These are phyloP conservation scores for Pythium apleroticum DNA, from an alignment of 352 stramenopile genomes.

Conservation along the genomic window DNA sequence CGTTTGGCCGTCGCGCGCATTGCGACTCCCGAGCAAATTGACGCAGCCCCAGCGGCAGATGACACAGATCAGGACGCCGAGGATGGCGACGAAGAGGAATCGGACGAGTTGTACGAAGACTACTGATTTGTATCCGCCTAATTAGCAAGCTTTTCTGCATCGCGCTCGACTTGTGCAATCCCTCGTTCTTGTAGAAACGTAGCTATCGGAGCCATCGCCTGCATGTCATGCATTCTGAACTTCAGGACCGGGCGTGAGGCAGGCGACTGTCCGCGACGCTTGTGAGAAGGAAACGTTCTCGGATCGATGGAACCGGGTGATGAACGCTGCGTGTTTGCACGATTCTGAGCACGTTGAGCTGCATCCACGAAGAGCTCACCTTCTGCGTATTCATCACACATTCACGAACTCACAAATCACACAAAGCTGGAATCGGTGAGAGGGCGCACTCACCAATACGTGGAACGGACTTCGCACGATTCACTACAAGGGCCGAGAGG, in stretches of 20 bases:
- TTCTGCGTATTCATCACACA: conserved; percentile 16
- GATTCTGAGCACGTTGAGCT: not conserved
- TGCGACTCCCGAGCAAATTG: conserved; percentile 24
- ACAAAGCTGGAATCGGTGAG: too few species aligned
- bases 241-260: not conserved
- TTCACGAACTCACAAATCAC: too few species aligned
- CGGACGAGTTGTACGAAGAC: conserved; percentile 21
- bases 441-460: conserved; percentile 60
- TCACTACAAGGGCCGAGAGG: conserved; percentile 50
- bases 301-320: not conserved
- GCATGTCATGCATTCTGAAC: conserved; percentile 18
- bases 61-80: conserved; percentile 24
- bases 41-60: conserved; percentile 1
- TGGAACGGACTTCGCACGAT: conserved; percentile 46
- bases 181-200: conserved; percentile 16
- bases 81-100: conserved; percentile 29
- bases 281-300: not conserved
- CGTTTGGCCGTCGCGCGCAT: conserved; percentile 21
- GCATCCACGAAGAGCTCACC: conserved; percentile 21
- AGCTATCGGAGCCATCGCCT: conserved; percentile 12
- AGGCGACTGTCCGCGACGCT: not conserved
- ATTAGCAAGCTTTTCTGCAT: not conserved
- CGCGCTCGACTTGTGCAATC: conserved; percentile 1
- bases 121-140: not conserved
- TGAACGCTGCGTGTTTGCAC: not conserved